Evolutionary conservation across 2,329 filamentous ascomycete species (phyloP).

Genomic region (Colletotrichum truncatum): DNA sequence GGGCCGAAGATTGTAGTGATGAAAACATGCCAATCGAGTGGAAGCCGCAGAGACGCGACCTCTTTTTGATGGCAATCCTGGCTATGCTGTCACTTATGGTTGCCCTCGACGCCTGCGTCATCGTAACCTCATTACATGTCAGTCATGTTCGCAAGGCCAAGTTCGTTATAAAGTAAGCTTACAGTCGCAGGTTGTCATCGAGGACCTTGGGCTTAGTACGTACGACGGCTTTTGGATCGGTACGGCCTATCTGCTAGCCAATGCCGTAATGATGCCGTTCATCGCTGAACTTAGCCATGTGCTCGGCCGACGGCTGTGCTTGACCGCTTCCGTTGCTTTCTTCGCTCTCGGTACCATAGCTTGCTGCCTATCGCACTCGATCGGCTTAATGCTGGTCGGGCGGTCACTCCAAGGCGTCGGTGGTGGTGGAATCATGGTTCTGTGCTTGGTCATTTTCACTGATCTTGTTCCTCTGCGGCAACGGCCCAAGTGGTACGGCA

Average conservation of each 20-base stretch:
- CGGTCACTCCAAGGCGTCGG: conserved; percentile 50
- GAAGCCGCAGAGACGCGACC: not conserved
- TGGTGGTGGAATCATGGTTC: conserved; percentile 49
- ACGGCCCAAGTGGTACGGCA: conserved; percentile 48
- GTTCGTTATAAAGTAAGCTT: not conserved
- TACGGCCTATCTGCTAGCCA: conserved; percentile 36
- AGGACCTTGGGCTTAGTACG: conserved; percentile 32
- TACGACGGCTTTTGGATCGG: conserved; percentile 38
- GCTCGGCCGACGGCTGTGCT: conserved; percentile 42
- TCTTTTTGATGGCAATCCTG: not conserved
- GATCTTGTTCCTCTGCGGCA: conserved; percentile 51
- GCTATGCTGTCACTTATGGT: conserved; percentile 12
- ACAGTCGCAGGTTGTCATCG: conserved; percentile 31
- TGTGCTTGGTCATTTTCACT: conserved; percentile 49
- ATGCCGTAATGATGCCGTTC: conserved; percentile 36
- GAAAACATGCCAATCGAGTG: not conserved
- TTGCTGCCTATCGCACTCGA: conserved; percentile 43
- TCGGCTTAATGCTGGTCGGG: conserved; percentile 45
- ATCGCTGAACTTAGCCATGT: conserved; percentile 43
- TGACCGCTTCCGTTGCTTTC: conserved; percentile 42
- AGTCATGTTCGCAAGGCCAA: not conserved
- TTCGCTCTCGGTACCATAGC: conserved; percentile 55
- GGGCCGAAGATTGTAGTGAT: too few species aligned
- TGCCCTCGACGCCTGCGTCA: conserved; percentile 6
- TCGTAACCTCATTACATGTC: conserved; percentile 8